phyloP scores from a whole-genome alignment of 768 basidiomycete genomes.

The Russula vinacea region DNA sequence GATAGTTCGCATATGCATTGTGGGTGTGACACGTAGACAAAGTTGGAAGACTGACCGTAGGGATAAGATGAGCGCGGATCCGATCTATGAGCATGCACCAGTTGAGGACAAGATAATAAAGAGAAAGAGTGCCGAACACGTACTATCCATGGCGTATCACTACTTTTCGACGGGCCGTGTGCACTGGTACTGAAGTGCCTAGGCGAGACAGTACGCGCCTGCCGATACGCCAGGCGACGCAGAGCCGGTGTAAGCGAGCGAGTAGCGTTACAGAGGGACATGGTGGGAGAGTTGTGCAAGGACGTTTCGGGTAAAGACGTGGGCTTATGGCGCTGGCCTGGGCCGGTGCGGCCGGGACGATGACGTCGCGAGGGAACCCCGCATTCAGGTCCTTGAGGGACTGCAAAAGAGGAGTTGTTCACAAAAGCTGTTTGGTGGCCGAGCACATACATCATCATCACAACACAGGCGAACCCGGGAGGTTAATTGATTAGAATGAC shows the following conservation, averaged over 20 bases:
- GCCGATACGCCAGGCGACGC: constrained; percentile 14
- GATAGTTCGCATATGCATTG: background rate
- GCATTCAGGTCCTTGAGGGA: background rate
- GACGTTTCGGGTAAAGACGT: background rate
- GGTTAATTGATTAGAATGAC: background rate
- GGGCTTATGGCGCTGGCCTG: background rate
- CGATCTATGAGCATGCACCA: constrained; percentile 13
- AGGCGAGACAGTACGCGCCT: constrained; percentile 9
- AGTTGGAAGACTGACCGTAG: constrained; percentile 22
- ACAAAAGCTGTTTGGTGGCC: background rate
- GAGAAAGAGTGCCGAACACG: background rate
- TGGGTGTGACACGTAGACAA: constrained; percentile 35
- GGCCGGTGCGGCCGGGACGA: constrained; percentile 19
- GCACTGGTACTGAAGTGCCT: constrained; percentile 23
- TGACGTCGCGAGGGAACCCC: constrained; percentile 5
- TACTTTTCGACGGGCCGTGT: constrained; percentile 11
- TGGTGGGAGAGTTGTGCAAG: background rate
- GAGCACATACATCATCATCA: background rate
- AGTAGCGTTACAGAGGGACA: constrained; percentile 20
- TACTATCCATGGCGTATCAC: constrained; percentile 28
- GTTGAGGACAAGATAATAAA: background rate
- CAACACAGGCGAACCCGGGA: no score
- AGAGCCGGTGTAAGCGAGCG: constrained; percentile 15
- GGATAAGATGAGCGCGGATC: constrained; percentile 27
- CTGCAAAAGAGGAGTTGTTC: background rate